Evolutionary conservation across 495 filamentous ascomycete genomes (phyloP).

Genomic region (Articulospora tetracladia): DNA sequence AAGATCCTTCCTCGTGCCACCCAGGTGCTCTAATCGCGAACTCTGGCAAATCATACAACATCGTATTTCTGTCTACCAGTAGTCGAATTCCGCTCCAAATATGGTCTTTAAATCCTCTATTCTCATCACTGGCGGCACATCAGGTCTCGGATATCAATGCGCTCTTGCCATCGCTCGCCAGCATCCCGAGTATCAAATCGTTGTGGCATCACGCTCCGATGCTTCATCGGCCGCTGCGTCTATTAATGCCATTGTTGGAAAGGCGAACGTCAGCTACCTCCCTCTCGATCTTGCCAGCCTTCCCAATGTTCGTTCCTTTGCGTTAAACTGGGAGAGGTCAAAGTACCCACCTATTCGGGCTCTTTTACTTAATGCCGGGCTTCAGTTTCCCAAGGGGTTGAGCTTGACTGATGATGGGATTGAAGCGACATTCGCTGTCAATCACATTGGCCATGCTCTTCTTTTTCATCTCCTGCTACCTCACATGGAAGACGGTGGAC

Average conservation of each 20-base stretch:
- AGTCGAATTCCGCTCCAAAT: not conserved
- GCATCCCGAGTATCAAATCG: conserved; percentile 34
- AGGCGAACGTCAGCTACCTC: conserved; percentile 35
- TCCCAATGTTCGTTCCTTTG: conserved; percentile 36
- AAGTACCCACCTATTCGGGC: conserved; percentile 37
- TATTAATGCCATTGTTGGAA: not conserved
- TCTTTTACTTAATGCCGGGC: conserved; percentile 41
- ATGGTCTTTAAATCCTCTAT: conserved; percentile 9
- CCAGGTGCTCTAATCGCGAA: too few relatives aligned
- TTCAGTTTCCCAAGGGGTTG: conserved; percentile 34
- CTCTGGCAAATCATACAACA: not conserved
- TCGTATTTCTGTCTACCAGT: not conserved
- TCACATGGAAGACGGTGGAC: conserved; percentile 41
- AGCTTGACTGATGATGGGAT: conserved; percentile 31
- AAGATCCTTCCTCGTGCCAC: too few relatives aligned
- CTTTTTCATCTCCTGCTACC: conserved; percentile 47
- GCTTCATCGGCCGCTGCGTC: conserved; percentile 18
- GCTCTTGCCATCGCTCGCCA: conserved; percentile 43
- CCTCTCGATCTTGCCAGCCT: conserved; percentile 36
- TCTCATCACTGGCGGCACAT: conserved; percentile 18
- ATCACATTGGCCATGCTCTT: conserved; percentile 40
- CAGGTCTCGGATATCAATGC: conserved; percentile 13
- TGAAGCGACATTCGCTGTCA: conserved; percentile 34
- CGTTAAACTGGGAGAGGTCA: conserved; percentile 26
- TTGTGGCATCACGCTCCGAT: conserved; percentile 41